Percentiles rank a stretch among this genome's conserved stretches.
Evolutionary conservation across 2,329 filamentous ascomycete species (phyloP).

Genomic region (Blastomyces gilchristii): DNA sequence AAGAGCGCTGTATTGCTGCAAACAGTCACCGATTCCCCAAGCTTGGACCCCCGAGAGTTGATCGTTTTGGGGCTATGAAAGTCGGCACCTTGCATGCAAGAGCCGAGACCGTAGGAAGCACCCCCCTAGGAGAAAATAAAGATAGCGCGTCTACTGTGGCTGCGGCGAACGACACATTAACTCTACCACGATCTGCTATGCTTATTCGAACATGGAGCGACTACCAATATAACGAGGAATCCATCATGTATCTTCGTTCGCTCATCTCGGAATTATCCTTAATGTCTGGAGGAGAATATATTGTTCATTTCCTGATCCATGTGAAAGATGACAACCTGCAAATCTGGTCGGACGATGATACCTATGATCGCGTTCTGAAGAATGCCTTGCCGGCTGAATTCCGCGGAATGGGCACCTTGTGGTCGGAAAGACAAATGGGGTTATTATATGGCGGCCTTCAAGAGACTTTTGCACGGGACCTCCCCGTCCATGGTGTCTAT

Average conservation of each 20-base stretch:
- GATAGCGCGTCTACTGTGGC: constrained; percentile 2
- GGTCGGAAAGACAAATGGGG: constrained; percentile 90
- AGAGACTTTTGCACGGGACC: constrained; percentile 59
- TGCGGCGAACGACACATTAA: constrained; percentile 4
- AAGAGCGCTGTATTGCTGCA: constrained; percentile 59
- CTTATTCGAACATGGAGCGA: constrained; percentile 72
- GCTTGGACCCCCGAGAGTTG: constrained; percentile 26
- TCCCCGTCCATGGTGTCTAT: constrained; percentile 85
- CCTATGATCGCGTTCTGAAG: constrained; percentile 63
- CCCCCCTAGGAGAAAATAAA: constrained; percentile 12
- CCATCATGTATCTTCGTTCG: constrained; percentile 70
- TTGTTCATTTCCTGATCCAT: constrained; percentile 73
- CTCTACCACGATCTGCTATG: constrained; percentile 55
- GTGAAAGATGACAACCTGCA: constrained; percentile 69
- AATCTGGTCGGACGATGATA: constrained; percentile 69
- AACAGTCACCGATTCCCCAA: constrained; percentile 59
- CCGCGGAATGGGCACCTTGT: constrained; percentile 75
- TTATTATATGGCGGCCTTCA: constrained; percentile 80
- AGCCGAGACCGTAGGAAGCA: constrained; percentile 18
- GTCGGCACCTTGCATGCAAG: constrained; percentile 14
- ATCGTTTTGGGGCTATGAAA: constrained; percentile 23
- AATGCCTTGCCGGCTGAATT: constrained; percentile 69
- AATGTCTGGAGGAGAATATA: constrained; percentile 69
- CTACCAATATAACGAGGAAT: constrained; percentile 67
- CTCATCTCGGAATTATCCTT: constrained; percentile 69